Conservation (phyloP, 2,329 filamentous ascomycete genomes). For the Cladosporium colombiae region DNA sequence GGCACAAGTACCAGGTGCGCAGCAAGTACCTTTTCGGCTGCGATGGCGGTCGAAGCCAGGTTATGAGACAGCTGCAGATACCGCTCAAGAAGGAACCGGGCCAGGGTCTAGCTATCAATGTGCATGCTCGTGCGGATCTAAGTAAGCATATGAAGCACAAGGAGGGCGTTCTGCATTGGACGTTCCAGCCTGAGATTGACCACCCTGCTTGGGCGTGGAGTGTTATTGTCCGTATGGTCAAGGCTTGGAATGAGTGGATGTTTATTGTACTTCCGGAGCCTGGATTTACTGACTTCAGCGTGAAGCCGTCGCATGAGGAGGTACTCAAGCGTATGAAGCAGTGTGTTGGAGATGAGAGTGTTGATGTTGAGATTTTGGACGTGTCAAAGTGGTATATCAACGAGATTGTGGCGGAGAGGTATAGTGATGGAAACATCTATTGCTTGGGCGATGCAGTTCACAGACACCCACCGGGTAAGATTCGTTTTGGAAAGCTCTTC, state of each 20-base stretch:
- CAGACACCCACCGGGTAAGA: slow-evolving; percentile 53
- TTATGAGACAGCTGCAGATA: slow-evolving; percentile 50
- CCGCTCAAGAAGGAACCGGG: slow-evolving; percentile 47
- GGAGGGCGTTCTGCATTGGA: slow-evolving; percentile 62
- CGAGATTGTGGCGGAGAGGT: slow-evolving; percentile 58
- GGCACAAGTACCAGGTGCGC: slow-evolving; percentile 48
- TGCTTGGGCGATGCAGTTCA: slow-evolving; percentile 61
- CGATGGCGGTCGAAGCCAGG: slow-evolving; percentile 54
- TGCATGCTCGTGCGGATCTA: slow-evolving; percentile 54
- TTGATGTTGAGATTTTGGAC: slow-evolving; percentile 54
- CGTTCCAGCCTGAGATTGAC: slow-evolving; percentile 54
- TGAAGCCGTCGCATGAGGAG: slow-evolving; percentile 49
- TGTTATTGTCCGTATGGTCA: slow-evolving; percentile 59
- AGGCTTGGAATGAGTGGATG: slow-evolving; percentile 63
- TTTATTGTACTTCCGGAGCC: slow-evolving; percentile 49
- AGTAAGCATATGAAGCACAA: slow-evolving; percentile 51
- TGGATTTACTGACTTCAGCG: slow-evolving; percentile 38
- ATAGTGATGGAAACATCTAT: slow-evolving; percentile 53
- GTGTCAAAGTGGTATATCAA: slow-evolving; percentile 63
- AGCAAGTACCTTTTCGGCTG: slow-evolving; percentile 62
- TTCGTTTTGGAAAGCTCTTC: background rate
- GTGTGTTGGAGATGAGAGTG: slow-evolving; percentile 57
- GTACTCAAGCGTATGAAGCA: slow-evolving; percentile 50
- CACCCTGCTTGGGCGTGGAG: slow-evolving; percentile 55
- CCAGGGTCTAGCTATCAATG: slow-evolving; percentile 53